Evolutionary conservation across 2,329 filamentous ascomycete species (phyloP), one percentile per base, ranked within the genome.

Genomic region (Colletotrichum navitas): DNA sequence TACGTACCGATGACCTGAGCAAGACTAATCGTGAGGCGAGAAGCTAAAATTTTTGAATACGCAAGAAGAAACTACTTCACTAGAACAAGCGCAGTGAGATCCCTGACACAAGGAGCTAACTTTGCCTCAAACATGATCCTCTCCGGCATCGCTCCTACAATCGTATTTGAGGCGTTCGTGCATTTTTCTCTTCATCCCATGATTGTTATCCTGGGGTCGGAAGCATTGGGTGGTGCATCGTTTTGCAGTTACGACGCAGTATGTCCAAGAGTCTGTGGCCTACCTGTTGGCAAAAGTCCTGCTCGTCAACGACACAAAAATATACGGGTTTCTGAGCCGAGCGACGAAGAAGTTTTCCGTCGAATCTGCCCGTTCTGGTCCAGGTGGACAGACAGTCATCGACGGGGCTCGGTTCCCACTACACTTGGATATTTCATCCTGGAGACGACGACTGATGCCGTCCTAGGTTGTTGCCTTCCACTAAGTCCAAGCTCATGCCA

Each of bases 41-140:
- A 52, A 12, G 3, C 45, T 51, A n/a, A n/a, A n/a, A n/a, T n/a
- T n/a, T n/a, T n/a, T n/a, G 26, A 21, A 16, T 63, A 8, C 2
- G 32, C 14, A 39, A 63, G 55, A 62, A 62, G 51, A 47, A 67
- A 67, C 16, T 1, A 32, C 2, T 16, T 21, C 56, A 18, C 21
- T n/a, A 32, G 34, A 41, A 39, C 24, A 49, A 49, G 55, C 65
- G 39, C 32, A 47, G 43, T n/a, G 32, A 24, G 26, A 16, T 14
- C 32, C 32, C 8, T 47, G 36, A 51, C 24, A 21, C 49, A 63
- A 24, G 14, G 47, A 14, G 8, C 24, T 24, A 32, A 41, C 29
- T 41, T 51, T 32, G 24, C 43, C 54, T 39, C 24, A 43, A 43
- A 34, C 14, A 12, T 7, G 24, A 16, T 32, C 12, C 4, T 16